Evolutionary conservation across 2,329 filamentous ascomycete genomes (phyloP), one percentile per base, ranked within the genome.

Genomic region (Neonectria magnoliae): DNA sequence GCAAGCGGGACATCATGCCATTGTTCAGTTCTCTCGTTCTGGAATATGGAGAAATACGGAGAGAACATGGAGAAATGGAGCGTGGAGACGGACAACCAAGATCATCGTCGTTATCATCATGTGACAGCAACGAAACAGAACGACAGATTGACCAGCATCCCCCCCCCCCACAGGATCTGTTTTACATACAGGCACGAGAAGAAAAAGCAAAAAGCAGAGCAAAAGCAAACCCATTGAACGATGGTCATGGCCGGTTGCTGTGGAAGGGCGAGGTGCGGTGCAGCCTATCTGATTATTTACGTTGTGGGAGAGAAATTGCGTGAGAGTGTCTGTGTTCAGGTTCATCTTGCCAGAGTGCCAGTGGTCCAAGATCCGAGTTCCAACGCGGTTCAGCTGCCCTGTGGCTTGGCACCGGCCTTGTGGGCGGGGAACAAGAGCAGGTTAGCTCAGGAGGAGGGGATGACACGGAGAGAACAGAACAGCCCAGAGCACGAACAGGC

Each of bases 321-420:
- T 31, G 25, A 41, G 47, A 16, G 57, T 51, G 51, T n/a, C 18
- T 53, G 52, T 61, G 56, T 22, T 62, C 53, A 52, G 33, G 27
- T 22, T 65, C 52, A 57, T 61, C 52, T 57, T 53, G 52, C 38
- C 33, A 27, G 57, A 60, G 57, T 64, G 50, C 38, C 53, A 57
- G 57, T 61, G 38, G 33, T 22, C 42, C 33, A 25, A 18, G 33
- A 31, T n/a, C 31, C 44, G 9, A 48, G 47, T 33, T 18, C 42
- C 44, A 41, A 36, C 33, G n/a, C 14, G 27, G 52, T 29, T 41
- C 33, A 10, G 41, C 38, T 45, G 22, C 22, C 25, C 31, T 61
- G 55, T 63, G 60, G 60, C 55, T 58, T 58, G 55, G 42, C 55
- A 44, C 18, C 50, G 53, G 57, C 59, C 44, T 22, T 55, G 44